Percentiles rank a stretch among this genome's conserved stretches.
Conservation (phyloP, 768 basidiomycete genomes). For the Pleurotus ostreatus region DNA sequence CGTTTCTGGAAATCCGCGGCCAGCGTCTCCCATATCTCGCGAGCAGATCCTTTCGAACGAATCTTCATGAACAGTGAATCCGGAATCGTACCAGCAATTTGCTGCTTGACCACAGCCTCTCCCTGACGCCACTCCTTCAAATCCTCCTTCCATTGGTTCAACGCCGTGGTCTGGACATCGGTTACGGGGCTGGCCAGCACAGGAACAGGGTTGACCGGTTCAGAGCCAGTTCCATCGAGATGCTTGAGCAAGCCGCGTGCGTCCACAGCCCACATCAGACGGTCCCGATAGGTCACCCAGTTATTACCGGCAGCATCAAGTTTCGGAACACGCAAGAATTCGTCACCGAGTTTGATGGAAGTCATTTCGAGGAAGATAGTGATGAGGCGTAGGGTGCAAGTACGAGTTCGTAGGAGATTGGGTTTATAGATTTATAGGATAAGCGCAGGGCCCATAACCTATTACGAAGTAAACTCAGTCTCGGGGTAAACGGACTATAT, state of each 20-base stretch:
- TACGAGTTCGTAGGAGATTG: background rate
- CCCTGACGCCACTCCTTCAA: background rate
- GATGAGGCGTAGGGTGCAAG: conserved; percentile 4
- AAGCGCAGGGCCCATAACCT: background rate
- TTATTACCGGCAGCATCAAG: background rate
- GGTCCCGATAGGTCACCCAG: background rate
- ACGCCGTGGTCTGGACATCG: background rate
- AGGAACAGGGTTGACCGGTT: conserved; percentile 1
- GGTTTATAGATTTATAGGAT: background rate
- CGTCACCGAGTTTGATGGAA: background rate
- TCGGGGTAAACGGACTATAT: background rate
- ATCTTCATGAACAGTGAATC: background rate
- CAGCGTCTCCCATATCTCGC: background rate
- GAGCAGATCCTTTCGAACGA: background rate
- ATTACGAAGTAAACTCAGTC: background rate
- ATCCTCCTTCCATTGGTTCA: background rate
- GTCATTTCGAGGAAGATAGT: conserved; percentile 2
- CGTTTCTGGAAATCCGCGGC: background rate
- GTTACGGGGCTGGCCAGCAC: background rate
- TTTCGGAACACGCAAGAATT: background rate
- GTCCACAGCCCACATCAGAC: background rate
- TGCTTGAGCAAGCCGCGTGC: conserved; percentile 1
- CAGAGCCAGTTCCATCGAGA: background rate
- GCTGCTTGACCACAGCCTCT: background rate
- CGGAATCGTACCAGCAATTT: background rate